Evolutionary conservation across 208 protist species (phyloP), one percentile per base, ranked within the genome.

Genomic region (Trypanosoma vivax): DNA sequence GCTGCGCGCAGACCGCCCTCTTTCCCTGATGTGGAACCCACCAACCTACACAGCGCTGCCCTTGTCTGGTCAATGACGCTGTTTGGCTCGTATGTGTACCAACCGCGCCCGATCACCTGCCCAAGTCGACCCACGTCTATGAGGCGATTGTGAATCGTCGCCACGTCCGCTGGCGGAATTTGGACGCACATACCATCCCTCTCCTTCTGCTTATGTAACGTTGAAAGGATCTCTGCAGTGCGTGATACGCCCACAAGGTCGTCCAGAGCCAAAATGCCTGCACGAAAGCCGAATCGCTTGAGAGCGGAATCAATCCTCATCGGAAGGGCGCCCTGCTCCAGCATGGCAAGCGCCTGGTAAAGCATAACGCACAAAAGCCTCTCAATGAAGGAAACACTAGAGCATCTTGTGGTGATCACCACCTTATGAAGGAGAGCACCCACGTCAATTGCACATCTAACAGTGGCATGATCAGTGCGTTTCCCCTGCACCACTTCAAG

Each of bases 161-260:
- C 78, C 38, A 83, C 73, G n/a, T 58, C 57, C 0, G 65, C 63
- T 4, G 62, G n/a, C 9, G 78, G 67, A 18, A 77, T 68, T 28
- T 16, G 30, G 16, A 33, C 18, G n/a, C 39, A 19, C 6, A 43
- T 18, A 19, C n/a, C n/a, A 19, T 6, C 23, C 6, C 39, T 21
- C 18, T 25, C 34, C 2, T 7, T 9, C 2, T 50, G 51, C 31
- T 37, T 10, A 14, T 40, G 37, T 9, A 73, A 25, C 21, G 29
- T 7, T 10, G 19, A 19, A 30, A 61, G 25, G 11, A 69, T 48
- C 28, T 40, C 10, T 11, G 58, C 37, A 11, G 34, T 46, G 13
- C 89, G 71, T 50, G 96, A 84, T 16, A 95, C 50, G 2, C 93
- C 93, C 24, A 80, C 72, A 21, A 92, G 51, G 52, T 97, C 90